Evolutionary conservation across 768 basidiomycete genomes (phyloP).

Genomic region (Guyanaporus albipodus): DNA sequence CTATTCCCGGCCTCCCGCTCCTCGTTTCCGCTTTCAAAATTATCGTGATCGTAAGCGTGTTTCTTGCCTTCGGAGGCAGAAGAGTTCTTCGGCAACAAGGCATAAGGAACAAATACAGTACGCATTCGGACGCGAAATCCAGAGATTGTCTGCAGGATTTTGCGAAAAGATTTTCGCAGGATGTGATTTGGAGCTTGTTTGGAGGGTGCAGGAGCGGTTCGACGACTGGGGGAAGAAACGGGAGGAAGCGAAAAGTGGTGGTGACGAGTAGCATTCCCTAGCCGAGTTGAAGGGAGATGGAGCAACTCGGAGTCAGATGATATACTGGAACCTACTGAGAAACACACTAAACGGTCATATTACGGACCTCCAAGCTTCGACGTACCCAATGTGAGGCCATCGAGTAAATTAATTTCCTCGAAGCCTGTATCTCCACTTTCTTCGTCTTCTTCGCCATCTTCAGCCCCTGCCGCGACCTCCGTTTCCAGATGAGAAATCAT

Average conservation of each 20-base stretch:
- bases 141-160: conserved; percentile 71
- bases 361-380: conserved; percentile 9
- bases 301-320: conserved; percentile 34
- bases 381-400: conserved; percentile 63
- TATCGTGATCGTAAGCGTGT: conserved; percentile 27
- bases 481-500: conserved; percentile 14
- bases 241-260: conserved; percentile 62
- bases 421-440: conserved; percentile 45
- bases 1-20: conserved; percentile 65
- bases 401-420: conserved; percentile 65
- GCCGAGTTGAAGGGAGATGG: conserved; percentile 62
- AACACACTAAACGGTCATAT: neutral
- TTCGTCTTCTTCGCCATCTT: conserved; percentile 29
- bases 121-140: conserved; percentile 91
- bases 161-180: conserved; percentile 81
- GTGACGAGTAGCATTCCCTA: conserved; percentile 65
- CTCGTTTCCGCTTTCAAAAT: conserved; percentile 46
- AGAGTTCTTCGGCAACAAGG: conserved; percentile 52
- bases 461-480: neutral
- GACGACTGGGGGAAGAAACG: conserved; percentile 38
- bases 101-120: conserved; percentile 87
- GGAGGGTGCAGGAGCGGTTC: conserved; percentile 46
- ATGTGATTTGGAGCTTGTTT: conserved; percentile 55
- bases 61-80: conserved; percentile 25
- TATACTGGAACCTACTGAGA: conserved; percentile 43